Evolutionary conservation across 2,329 filamentous ascomycete species (phyloP), one percentile per base, ranked within the genome.

Genomic region (Aspergillus sp.): DNA sequence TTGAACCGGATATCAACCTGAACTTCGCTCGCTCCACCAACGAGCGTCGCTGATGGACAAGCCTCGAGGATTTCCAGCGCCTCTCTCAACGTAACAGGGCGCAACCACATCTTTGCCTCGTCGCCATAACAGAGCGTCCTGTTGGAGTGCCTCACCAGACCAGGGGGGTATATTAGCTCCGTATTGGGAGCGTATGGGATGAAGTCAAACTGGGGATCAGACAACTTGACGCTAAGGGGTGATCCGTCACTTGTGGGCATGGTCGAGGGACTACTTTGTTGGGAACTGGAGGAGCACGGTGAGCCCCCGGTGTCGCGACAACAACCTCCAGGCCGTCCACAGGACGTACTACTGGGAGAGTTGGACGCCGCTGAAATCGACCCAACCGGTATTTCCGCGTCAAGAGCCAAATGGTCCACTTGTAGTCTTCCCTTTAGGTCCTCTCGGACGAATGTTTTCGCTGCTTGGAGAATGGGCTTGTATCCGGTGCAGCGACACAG

Each of bases 1-100:
- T 96, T 96, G 81, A 96, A 96, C 72, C 93, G 94, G 73, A 91
- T 88, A 71, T 96, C 91, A 54, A 96, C 94, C 71, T 96, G 91
- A 0, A 90, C 95, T 70, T 96, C 91, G 3, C 89, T 93, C 66
- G 89, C 93, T 54, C 91, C 91, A 41, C 89, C 89, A 50, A 96
- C 93, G 52, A 96, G 85, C 69, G 95, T 96, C 7, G 91, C 89
- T 10, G 85, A 84, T 0, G 91, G 91, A 58, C 89, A 86, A 0
- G 81, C 84, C 55, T 79, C 85, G 75, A 95, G 94, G 73, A 96
- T 92, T 65, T 93, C 86, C 3, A 96, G 79, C 2, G 96, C 76
- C 67, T 96, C 89, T 16, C 88, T 77, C 10, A 96, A 66, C 0
- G 88, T 94, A 20, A 88, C 85, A 0, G 91, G 91, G 9, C 91